Conservation (phyloP, 2,329 filamentous ascomycete species). For the Ophiostoma himal-ulmi region DNA sequence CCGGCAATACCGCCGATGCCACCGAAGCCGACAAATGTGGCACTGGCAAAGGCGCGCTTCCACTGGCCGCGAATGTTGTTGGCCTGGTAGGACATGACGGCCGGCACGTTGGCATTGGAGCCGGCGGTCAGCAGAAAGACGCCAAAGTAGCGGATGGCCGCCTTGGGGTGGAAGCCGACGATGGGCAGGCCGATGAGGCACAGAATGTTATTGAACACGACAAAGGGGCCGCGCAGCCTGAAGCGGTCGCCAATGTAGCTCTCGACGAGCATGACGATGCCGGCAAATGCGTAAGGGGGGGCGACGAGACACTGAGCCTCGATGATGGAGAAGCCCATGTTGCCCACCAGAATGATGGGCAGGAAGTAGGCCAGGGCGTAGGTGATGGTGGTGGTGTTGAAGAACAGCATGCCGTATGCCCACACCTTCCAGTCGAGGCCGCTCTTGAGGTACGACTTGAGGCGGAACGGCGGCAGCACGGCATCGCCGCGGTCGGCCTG, state of each 20-base stretch:
- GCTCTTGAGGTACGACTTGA: conserved; percentile 42
- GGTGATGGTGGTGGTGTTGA: conserved; percentile 62
- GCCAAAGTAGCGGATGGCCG: conserved; percentile 62
- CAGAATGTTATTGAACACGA: conserved; percentile 50
- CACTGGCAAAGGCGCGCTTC: conserved; percentile 76
- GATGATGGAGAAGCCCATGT: conserved; percentile 59
- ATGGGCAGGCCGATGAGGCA: conserved; percentile 64
- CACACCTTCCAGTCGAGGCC: conserved; percentile 54
- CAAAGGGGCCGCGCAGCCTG: conserved; percentile 58
- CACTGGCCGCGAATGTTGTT: conserved; percentile 86
- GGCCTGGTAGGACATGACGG: conserved; percentile 71
- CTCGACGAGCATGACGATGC: conserved; percentile 54
- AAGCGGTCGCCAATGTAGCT: conserved; percentile 64
- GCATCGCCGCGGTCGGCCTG: conserved; percentile 53
- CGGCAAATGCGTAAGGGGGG: conserved; percentile 61
- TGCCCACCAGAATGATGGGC: conserved; percentile 61
- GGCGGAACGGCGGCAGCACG: conserved; percentile 47
- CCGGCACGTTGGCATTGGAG: conserved; percentile 70
- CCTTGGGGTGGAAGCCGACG: conserved; percentile 58
- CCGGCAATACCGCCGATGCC: conserved; percentile 75
- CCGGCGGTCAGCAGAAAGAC: conserved; percentile 72
- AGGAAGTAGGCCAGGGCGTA: conserved; percentile 77
- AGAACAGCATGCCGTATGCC: conserved; percentile 56
- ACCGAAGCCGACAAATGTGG: conserved; percentile 68
- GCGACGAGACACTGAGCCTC: conserved; percentile 65